phyloP scores from a whole-genome alignment of 106 monocot species.

The Gastrodia elata region DNA sequence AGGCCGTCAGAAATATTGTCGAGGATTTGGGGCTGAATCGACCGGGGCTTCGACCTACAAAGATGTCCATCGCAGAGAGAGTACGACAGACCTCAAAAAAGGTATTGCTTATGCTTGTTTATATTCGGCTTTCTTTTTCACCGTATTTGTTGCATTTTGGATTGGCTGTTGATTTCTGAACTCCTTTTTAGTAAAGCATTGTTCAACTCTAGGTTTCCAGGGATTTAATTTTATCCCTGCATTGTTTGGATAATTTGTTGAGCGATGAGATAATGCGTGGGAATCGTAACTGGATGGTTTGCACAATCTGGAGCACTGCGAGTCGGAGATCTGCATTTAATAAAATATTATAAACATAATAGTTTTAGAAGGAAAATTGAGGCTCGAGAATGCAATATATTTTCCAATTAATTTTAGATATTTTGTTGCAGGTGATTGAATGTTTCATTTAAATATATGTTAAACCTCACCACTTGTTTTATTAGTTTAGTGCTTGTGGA shows the following conservation, averaged over 20 bases:
- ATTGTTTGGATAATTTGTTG: background rate
- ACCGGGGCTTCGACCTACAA: slow-evolving; percentile 26
- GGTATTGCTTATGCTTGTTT: slow-evolving; percentile 25
- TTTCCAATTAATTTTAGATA: background rate
- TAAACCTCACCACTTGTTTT: background rate
- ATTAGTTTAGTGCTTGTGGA: background rate
- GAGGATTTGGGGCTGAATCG: slow-evolving; percentile 81
- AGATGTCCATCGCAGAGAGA: slow-evolving; percentile 41
- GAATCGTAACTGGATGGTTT: background rate
- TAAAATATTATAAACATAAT: background rate
- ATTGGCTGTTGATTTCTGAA: background rate
- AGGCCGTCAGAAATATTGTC: slow-evolving; percentile 70
- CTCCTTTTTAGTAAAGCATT: background rate
- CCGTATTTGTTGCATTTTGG: background rate
- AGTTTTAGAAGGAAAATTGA: background rate
- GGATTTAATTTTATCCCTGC: background rate
- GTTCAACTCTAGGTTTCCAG: background rate
- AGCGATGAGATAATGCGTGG: background rate
- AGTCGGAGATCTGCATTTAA: background rate
- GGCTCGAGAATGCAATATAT: background rate
- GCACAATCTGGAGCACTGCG: background rate
- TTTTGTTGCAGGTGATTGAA: background rate
- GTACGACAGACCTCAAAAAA: slow-evolving; percentile 27
- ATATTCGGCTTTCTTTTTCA: slow-evolving; percentile 4
- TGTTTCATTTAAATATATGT: background rate